A percentile compares a stretch with the other conserved stretches of the same genome.
These are phyloP conservation scores for Ogataea zsoltii DNA, from an alignment of 805 yeast genomes.

Conservation along the genomic window DNA sequence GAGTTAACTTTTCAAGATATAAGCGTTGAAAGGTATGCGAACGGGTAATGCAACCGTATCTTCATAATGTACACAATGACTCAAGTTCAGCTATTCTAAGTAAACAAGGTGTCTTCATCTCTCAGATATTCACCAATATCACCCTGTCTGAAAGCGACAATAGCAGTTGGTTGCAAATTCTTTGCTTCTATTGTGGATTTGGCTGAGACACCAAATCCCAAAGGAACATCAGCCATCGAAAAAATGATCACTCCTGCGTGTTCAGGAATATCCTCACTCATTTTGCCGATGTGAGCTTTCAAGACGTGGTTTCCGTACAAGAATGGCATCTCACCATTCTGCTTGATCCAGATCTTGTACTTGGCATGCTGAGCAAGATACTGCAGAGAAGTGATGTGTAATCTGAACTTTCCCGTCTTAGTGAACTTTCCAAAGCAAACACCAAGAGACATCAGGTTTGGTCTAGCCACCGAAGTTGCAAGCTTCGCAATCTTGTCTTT, in stretches of 20 bases:
- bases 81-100: constrained; percentile 36
- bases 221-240: constrained; percentile 88
- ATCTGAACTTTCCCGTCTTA: constrained; percentile 92
- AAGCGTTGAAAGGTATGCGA: constrained; percentile 8
- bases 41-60: constrained; percentile 6
- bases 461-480: constrained; percentile 90
- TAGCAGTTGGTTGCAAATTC: constrained; percentile 87
- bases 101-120: constrained; percentile 94
- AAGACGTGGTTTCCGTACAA: constrained; percentile 94
- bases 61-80: constrained; percentile 15
- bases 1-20: neutral
- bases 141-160: constrained; percentile 94
- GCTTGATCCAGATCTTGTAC: constrained; percentile 94
- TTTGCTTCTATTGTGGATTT: constrained; percentile 88
- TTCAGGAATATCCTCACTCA: constrained; percentile 97
- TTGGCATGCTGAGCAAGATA: constrained; percentile 85
- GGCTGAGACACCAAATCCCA: constrained; percentile 95
- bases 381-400: constrained; percentile 89
- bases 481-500: constrained; percentile 76
- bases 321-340: constrained; percentile 98
- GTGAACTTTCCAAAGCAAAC: constrained; percentile 95
- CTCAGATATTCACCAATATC: constrained; percentile 97
- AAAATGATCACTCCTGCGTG: constrained; percentile 93
- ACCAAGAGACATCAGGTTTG: constrained; percentile 89
- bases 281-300: constrained; percentile 94